Percentiles rank a stretch among this genome's conserved stretches.
phyloP scores from a whole-genome alignment of 306 rosid species.

The Herpetospermum pedunculosum region DNA sequence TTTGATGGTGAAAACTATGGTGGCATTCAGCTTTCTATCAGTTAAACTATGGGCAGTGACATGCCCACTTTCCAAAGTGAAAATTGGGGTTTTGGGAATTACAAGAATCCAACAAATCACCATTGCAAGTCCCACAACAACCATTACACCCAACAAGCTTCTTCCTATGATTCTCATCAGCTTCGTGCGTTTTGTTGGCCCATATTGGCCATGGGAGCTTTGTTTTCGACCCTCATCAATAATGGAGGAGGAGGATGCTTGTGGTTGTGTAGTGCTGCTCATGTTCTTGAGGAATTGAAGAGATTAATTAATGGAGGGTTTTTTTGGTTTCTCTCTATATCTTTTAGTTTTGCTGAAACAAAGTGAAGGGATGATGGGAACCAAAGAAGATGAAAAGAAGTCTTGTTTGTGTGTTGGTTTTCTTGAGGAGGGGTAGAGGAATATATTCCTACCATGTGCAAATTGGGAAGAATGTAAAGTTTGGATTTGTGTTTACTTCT shows the following conservation, averaged over 20 bases:
- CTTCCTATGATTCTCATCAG: neutral
- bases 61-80: neutral
- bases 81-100: neutral
- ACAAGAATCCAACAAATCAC: neutral
- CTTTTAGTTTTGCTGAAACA: no score
- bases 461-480: no score
- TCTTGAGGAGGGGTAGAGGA: no score
- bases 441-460: no score
- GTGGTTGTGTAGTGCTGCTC: neutral
- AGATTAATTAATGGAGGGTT: no score
- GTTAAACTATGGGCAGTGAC: neutral
- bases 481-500: no score
- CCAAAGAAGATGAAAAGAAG: no score
- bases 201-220: neutral
- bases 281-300: no score
- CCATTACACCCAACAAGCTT: neutral
- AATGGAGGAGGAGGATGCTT: neutral
- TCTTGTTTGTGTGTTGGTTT: no score
- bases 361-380: no score
- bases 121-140: neutral
- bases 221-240: neutral
- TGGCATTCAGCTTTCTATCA: neutral
- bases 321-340: no score
- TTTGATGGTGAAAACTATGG: neutral
- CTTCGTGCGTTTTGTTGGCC: neutral